Percentiles rank a stretch among this genome's conserved stretches.
phyloP scores from a whole-genome alignment of 2,329 filamentous ascomycete species.

The Capronia americana region DNA sequence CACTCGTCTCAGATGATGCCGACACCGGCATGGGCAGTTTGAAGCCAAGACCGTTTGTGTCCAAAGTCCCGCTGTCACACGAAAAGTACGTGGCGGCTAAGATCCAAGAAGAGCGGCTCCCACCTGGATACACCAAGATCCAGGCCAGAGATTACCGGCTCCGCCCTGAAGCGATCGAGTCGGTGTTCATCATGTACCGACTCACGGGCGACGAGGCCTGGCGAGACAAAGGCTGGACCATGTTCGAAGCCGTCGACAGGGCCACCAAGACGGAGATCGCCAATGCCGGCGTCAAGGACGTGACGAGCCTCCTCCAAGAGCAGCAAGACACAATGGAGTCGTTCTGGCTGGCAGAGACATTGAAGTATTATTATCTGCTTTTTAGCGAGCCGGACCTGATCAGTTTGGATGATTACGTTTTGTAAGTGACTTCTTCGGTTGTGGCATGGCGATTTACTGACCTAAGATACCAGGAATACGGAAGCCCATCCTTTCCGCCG shows the following conservation, averaged over 20 bases:
- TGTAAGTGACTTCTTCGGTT: constrained; percentile 45
- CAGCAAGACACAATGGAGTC: constrained; percentile 72
- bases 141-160: constrained; percentile 49
- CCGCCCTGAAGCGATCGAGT: constrained; percentile 78
- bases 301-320: constrained; percentile 58
- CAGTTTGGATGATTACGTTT: constrained; percentile 55
- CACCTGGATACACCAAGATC: constrained; percentile 51
- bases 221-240: constrained; percentile 74
- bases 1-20: constrained; percentile 10
- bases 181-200: constrained; percentile 78
- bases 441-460: constrained; percentile 20
- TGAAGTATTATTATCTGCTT: constrained; percentile 57
- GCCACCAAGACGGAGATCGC: constrained; percentile 68
- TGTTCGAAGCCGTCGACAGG: constrained; percentile 70
- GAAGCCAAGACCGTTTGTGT: constrained; percentile 26
- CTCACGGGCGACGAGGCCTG: constrained; percentile 71
- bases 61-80: constrained; percentile 45
- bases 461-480: constrained; percentile 44
- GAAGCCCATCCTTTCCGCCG: constrained; percentile 51
- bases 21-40: constrained; percentile 8
- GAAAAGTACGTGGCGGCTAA: constrained; percentile 48
- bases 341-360: constrained; percentile 68
- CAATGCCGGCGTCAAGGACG: constrained; percentile 70
- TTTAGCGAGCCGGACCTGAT: constrained; percentile 53
- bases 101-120: constrained; percentile 53